phyloP scores from a whole-genome alignment of 306 rosid species.

The Ammopiptanthus mongolicus region DNA sequence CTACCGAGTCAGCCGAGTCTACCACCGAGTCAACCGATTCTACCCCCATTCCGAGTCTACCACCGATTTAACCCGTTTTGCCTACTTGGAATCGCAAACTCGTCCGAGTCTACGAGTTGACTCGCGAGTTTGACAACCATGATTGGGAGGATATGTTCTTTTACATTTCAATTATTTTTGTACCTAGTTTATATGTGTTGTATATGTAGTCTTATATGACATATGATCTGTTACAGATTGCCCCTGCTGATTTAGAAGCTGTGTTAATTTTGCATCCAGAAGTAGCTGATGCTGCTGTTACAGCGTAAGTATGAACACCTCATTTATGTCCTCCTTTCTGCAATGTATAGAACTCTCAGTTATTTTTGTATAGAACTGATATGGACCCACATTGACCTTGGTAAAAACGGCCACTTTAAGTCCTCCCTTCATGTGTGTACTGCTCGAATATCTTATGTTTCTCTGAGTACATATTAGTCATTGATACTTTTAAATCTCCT shows the following conservation, averaged over 20 bases:
- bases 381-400: neutral
- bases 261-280: slow-evolving; percentile 39
- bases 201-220: neutral
- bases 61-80: too few relatives aligned
- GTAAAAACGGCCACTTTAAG: neutral
- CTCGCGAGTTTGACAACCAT: too few relatives aligned
- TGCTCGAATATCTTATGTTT: neutral
- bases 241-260: slow-evolving; percentile 52
- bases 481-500: neutral
- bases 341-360: neutral
- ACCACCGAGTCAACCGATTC: too few relatives aligned
- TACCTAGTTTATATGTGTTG: neutral
- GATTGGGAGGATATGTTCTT: neutral
- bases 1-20: too few relatives aligned
- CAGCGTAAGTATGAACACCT: slow-evolving; percentile 24
- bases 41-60: too few relatives aligned
- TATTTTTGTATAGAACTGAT: neutral
- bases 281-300: slow-evolving; percentile 42
- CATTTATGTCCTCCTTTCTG: neutral
- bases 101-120: too few relatives aligned
- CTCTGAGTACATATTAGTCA: neutral
- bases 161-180: neutral
- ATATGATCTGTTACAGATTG: slow-evolving; percentile 33
- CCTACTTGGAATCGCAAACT: too few relatives aligned
- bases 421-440: neutral